phyloP scores from a whole-genome alignment of 164 flowering plant genomes.

The Magnolia sinica region DNA sequence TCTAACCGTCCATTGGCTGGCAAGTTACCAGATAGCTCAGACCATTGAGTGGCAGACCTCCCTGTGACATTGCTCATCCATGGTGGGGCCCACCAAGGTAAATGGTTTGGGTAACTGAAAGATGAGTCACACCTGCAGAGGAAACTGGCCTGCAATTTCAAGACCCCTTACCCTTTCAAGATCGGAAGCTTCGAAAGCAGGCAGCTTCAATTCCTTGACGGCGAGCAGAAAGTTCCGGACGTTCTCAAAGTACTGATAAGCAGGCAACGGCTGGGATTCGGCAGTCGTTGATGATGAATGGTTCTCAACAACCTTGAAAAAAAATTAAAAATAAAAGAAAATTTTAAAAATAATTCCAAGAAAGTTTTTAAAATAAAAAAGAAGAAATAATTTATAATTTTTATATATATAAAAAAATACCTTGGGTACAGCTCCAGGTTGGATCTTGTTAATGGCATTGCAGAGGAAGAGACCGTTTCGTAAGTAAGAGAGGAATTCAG shows the following conservation, averaged over 20 bases:
- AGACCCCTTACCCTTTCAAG: slow-evolving; percentile 67
- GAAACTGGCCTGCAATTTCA: background rate
- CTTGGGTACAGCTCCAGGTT: slow-evolving; percentile 83
- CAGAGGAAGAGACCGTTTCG: slow-evolving; percentile 82
- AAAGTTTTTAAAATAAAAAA: background rate
- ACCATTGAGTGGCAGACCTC: too few relatives aligned
- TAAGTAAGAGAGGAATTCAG: slow-evolving; percentile 75
- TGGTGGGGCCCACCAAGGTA: background rate
- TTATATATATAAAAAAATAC: slow-evolving; percentile 22
- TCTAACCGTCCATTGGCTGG: background rate
- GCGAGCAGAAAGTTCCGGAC: slow-evolving; percentile 81
- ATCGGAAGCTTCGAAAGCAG: slow-evolving; percentile 89
- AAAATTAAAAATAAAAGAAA: background rate
- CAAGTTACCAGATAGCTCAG: too few relatives aligned
- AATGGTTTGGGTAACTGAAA: background rate
- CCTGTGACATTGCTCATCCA: too few relatives aligned
- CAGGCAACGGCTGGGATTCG: slow-evolving; percentile 73
- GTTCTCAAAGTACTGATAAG: slow-evolving; percentile 93
- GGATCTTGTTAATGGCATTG: slow-evolving; percentile 80
- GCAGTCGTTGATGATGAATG: slow-evolving; percentile 33
- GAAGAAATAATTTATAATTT: background rate
- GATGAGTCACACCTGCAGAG: background rate
- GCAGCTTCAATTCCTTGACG: slow-evolving; percentile 61
- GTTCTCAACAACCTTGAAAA: slow-evolving; percentile 64
- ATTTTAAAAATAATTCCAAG: background rate